phyloP scores from a whole-genome alignment of 192 early-diverging fungal genomes.

The Cladochytrium replicatum region DNA sequence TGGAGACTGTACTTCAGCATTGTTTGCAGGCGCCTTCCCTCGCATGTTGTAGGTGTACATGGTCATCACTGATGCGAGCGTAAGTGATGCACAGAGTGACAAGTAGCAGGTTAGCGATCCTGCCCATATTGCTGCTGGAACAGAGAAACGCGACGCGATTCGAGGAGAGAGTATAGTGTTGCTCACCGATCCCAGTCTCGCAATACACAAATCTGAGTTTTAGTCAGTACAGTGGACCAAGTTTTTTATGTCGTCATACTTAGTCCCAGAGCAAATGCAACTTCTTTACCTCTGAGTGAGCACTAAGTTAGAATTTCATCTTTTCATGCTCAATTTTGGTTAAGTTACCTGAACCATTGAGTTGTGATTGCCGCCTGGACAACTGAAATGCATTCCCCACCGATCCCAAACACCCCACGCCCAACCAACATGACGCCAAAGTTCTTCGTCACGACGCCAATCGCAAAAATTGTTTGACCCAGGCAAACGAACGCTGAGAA shows the following conservation, averaged over 20 bases:
- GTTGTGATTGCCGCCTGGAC: slow-evolving; percentile 41
- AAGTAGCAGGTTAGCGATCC: slow-evolving; percentile 34
- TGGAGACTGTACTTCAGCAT: slow-evolving; percentile 2
- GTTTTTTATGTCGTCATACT: slow-evolving; percentile 16
- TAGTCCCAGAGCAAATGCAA: slow-evolving; percentile 42
- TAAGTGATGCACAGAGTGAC: slow-evolving; percentile 26
- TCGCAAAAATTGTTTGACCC: slow-evolving; percentile 52
- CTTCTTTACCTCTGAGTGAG: slow-evolving; percentile 23
- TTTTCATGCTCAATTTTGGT: slow-evolving; percentile 4
- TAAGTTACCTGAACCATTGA: slow-evolving; percentile 22
- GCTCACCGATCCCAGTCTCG: slow-evolving; percentile 39
- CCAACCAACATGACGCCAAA: slow-evolving; percentile 28
- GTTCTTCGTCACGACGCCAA: slow-evolving; percentile 32
- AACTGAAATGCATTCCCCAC: slow-evolving; percentile 41
- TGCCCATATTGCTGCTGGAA: slow-evolving; percentile 34
- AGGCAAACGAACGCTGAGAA: slow-evolving; percentile 38
- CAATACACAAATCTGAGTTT: slow-evolving; percentile 35
- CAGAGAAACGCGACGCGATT: slow-evolving; percentile 21
- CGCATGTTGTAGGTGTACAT: slow-evolving; percentile 1
- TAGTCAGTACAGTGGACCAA: neutral
- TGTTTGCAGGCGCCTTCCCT: slow-evolving; percentile 7
- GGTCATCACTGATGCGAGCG: slow-evolving; percentile 4
- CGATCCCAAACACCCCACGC: slow-evolving; percentile 38
- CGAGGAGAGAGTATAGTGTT: slow-evolving; percentile 43
- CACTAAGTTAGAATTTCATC: neutral